Evolutionary conservation across 2,329 filamentous ascomycete species (phyloP).

Genomic region (Domatiomyces catenatus): DNA sequence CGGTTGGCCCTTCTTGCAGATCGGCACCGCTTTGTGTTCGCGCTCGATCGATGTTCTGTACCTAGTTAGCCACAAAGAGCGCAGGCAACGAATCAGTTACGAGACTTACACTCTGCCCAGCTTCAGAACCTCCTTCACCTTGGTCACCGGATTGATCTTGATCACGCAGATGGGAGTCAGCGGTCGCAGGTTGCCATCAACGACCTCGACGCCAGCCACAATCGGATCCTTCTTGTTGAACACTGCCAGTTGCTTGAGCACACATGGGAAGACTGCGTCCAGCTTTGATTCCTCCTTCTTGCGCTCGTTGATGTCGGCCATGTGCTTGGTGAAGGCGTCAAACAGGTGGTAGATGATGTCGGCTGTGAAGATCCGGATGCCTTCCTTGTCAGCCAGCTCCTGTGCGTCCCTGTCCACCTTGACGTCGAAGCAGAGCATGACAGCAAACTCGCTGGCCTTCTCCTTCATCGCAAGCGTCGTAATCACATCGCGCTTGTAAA

Average conservation of each 20-base stretch:
- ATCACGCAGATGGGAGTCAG: slow-evolving; percentile 83
- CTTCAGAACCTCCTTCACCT: slow-evolving; percentile 65
- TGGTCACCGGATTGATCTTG: slow-evolving; percentile 63
- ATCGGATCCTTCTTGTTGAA: slow-evolving; percentile 99
- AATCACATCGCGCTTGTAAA: slow-evolving; percentile 96
- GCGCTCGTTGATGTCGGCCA: slow-evolving; percentile 70
- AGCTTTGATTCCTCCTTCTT: slow-evolving; percentile 95
- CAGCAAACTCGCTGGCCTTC: slow-evolving; percentile 85
- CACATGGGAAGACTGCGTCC: slow-evolving; percentile 90
- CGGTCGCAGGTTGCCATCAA: slow-evolving; percentile 73
- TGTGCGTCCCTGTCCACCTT: slow-evolving; percentile 96
- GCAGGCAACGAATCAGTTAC: background rate
- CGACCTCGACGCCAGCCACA: slow-evolving; percentile 84
- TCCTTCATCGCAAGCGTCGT: slow-evolving; percentile 88
- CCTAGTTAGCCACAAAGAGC: slow-evolving; percentile 14
- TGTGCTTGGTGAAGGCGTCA: slow-evolving; percentile 90
- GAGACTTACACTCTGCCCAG: slow-evolving; percentile 84
- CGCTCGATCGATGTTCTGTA: slow-evolving; percentile 83
- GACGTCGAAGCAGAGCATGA: slow-evolving; percentile 99
- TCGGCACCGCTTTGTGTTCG: slow-evolving; percentile 83
- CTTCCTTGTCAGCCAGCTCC: slow-evolving; percentile 78
- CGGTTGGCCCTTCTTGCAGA: slow-evolving; percentile 94
- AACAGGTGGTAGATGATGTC: slow-evolving; percentile 99
- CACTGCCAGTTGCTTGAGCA: slow-evolving; percentile 73
- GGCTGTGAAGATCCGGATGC: slow-evolving; percentile 94